Base-by-base conservation (phyloP, 148 eudicot genomes). In the Spergularia bocconei region DNA sequence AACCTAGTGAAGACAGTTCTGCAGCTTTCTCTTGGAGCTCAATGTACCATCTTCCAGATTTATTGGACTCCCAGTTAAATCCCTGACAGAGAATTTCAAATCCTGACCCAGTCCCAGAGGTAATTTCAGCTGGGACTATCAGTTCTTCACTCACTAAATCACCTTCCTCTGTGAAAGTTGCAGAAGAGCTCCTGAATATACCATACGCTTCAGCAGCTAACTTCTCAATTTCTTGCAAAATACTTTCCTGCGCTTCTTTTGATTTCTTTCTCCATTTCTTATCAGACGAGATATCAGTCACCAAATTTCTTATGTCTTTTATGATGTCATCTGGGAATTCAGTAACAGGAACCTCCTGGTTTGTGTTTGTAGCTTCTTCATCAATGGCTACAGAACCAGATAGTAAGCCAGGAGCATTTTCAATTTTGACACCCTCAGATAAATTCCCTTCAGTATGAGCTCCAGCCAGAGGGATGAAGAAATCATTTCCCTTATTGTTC, bases 171-270 rank as follows among this genome's bases (percentile, higher is more conserved):
- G 87, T 57, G 72, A 86, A 88, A 11, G 88, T 76, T 57, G 83
- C 83, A 73, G 79, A 74, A 20, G 92, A 85, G 79, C 86, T 79
- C 87, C 99, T 86, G 76, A 92, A 95, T 63, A 91, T 83, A 77
- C 99, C 78, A 74, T 96, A 92, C 53, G 99, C 99, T 87, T 96
- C 93, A 60, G 99, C 99, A 81, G 99, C 99, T 74, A 92, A 84
- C 86, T 93, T 96, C 79, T 96, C 99, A 48, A 96, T 92, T 79
- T 96, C 99, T 63, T 86, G 96, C 77, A 96, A 90, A 84, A 96
- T 91, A 75, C 33, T 83, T 84, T 91, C 95, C 80, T 96, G 94
- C 14, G 88, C 91, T 78, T 87, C 89, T 82, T 84, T 88, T 73
- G 85, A 86, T 79, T 89, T 92, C 59, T 87, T 89, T 71, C 74